These are phyloP conservation scores for Verticillium tricorpus DNA, from an alignment of 2,329 filamentous ascomycete species.

Conservation along the genomic window DNA sequence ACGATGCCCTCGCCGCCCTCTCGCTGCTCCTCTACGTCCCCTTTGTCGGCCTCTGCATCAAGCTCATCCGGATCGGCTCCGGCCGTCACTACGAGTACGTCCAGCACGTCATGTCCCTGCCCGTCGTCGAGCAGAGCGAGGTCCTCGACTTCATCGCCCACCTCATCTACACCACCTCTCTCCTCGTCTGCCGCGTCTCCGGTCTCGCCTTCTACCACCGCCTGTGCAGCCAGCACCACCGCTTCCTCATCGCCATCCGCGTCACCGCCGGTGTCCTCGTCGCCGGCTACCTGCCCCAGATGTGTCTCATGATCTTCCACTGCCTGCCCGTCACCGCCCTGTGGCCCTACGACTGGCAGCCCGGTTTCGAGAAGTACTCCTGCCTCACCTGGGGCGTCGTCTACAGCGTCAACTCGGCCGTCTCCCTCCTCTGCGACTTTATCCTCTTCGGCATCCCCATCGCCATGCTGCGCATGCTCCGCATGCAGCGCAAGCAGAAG, in stretches of 20 bases:
- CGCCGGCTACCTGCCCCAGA: constrained; percentile 40
- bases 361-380: constrained; percentile 29
- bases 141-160: constrained; percentile 45
- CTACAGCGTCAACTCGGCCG: constrained; percentile 44
- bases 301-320: constrained; percentile 47
- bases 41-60: constrained; percentile 37
- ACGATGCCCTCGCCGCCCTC: constrained; percentile 6
- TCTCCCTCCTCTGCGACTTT: constrained; percentile 45
- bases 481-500: constrained; percentile 38
- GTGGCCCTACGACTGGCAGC: constrained; percentile 48
- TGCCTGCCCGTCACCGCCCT: constrained; percentile 44
- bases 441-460: constrained; percentile 45
- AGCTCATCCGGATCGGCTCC: constrained; percentile 42
- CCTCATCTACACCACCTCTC: constrained; percentile 45
- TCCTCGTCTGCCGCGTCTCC: constrained; percentile 45
- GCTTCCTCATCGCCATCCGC: constrained; percentile 29
- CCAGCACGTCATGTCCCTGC: constrained; percentile 38
- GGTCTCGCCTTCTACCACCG: constrained; percentile 48
- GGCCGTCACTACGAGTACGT: constrained; percentile 41
- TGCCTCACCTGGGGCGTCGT: constrained; percentile 47
- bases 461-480: constrained; percentile 39
- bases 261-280: constrained; percentile 30
- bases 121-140: constrained; percentile 36
- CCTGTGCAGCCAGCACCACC: constrained; percentile 32
- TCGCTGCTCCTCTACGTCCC: constrained; percentile 24